phyloP scores from a whole-genome alignment of 805 yeast species.

The Myxozyma neotropica region DNA sequence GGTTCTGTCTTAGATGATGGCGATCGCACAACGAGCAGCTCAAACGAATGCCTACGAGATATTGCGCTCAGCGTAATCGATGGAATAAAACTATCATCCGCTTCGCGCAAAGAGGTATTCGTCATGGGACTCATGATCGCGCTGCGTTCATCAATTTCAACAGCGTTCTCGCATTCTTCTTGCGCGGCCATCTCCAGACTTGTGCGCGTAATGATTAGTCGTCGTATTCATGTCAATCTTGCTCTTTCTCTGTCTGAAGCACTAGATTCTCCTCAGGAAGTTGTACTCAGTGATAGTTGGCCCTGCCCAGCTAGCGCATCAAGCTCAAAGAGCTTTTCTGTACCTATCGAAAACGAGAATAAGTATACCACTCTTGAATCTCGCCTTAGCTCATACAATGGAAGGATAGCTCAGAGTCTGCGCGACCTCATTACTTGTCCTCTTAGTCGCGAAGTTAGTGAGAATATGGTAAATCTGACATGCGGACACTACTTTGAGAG shows the following conservation, averaged over 20 bases:
- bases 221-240: constrained; percentile 1
- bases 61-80: constrained; percentile 17
- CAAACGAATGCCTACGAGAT: neutral
- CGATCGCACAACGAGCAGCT: neutral
- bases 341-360: neutral
- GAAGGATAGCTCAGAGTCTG: constrained; percentile 1
- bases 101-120: constrained; percentile 11
- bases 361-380: neutral
- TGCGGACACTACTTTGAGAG: constrained; percentile 25
- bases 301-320: constrained; percentile 2
- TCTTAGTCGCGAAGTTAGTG: constrained; percentile 1
- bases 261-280: constrained; percentile 15
- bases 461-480: constrained; percentile 23
- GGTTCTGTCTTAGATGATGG: neutral
- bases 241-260: constrained; percentile 11
- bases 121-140: constrained; percentile 8
- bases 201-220: constrained; percentile 9
- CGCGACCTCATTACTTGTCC: constrained; percentile 19
- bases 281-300: constrained; percentile 16
- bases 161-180: constrained; percentile 6
- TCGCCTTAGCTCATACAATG: neutral
- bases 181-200: constrained; percentile 5
- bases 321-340: neutral
- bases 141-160: constrained; percentile 7
- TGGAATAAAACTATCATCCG: constrained; percentile 13